Conservation (phyloP, 2,329 filamentous ascomycete species). For the Trichoderma aggressivum region DNA sequence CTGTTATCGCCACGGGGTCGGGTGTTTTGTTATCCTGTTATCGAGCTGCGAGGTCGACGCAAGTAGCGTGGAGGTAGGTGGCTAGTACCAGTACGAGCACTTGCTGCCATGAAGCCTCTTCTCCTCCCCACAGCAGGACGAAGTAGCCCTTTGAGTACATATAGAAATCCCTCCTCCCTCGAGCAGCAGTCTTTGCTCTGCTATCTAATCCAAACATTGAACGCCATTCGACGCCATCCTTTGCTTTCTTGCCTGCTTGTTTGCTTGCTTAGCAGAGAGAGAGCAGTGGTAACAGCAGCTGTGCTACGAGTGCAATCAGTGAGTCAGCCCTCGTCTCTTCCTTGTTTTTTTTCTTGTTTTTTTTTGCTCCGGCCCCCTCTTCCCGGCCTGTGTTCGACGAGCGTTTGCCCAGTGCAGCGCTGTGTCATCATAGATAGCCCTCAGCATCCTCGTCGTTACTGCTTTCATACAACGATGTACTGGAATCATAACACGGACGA, state of each 20-base stretch:
- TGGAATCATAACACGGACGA: background rate
- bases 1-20: background rate
- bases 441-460: background rate
- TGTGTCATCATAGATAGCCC: background rate
- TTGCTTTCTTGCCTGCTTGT: background rate
- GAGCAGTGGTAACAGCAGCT: background rate
- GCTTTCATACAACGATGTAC: background rate
- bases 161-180: slow-evolving; percentile 28
- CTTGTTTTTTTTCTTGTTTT: background rate
- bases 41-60: background rate
- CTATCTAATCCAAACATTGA: slow-evolving; percentile 12
- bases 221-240: slow-evolving; percentile 6
- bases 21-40: background rate
- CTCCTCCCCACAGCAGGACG: slow-evolving; percentile 20
- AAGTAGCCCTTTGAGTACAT: slow-evolving; percentile 26
- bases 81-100: background rate
- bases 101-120: background rate
- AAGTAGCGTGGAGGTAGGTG: background rate
- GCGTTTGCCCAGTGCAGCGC: background rate
- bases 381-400: background rate
- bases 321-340: background rate
- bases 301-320: background rate
- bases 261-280: background rate
- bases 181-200: slow-evolving; percentile 22
- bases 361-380: background rate